Evolutionary conservation across 352 stramenopile genomes (phyloP), one percentile per base, ranked within the genome.

Genomic region (Phytopythium litorale): DNA sequence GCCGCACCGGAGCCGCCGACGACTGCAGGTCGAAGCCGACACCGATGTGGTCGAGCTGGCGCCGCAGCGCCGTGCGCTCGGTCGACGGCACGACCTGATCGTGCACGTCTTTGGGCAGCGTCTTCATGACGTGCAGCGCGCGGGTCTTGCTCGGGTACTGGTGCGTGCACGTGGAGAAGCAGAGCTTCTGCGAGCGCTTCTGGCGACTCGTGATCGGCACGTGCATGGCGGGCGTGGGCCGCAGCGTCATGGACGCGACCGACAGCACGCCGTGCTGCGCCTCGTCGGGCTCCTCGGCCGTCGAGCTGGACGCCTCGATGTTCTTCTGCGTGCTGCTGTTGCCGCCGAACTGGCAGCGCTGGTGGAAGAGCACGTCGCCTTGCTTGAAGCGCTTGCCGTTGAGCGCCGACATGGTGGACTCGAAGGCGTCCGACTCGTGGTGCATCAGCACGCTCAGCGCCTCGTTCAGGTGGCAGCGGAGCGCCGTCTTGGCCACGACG

Each of bases 391-490:
- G 72, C 35, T 75, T 76, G 11, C 76, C 79, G 48, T 68, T 77
- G 19, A 90, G 50, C 35, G 75, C 63, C 54, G 73, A 64, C 77
- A 87, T 86, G 12, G 78, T 79, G 25, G 70, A 64, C 33, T 81
- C 67, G 46, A 83, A 87, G 33, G 64, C 64, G 19, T 68, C 53
- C 50, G 78, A 76, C 19, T 87, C 66, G 30, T 68, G 67, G 38
- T 81, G 69, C 15, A 83, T 49, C 38, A 89, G 46, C 51, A 88
- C 77, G 53, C 76, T 88, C 38, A 88, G 59, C 23, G 81, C 75
- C 32, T 90, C 81, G 46, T 90, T 88, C 53, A 90, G 50, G 61
- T 88, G 78, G 59, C 75, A 88, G 0, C 61, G 65, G 19, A 90
- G 64, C 66, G 82, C 75, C 1, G 69, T 78, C 53, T 82, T 85